phyloP scores from a whole-genome alignment of 345 rosid genomes.

The Mangifera indica region DNA sequence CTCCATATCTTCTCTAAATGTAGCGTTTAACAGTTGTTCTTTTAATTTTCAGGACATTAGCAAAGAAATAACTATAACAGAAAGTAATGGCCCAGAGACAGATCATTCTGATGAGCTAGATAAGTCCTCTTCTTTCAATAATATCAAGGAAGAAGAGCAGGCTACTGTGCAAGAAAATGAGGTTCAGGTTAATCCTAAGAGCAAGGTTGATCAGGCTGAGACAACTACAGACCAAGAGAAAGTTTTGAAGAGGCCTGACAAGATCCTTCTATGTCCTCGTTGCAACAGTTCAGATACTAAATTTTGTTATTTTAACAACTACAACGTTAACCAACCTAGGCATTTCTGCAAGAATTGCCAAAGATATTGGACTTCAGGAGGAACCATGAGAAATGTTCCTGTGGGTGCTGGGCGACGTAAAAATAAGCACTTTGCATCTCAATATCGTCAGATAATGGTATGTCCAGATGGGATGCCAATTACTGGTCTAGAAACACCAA shows the following conservation, averaged over 20 bases:
- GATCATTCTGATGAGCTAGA: constrained; percentile 22
- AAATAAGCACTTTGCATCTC: constrained; percentile 69
- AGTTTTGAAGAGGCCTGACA: constrained; percentile 63
- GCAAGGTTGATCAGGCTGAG: constrained; percentile 35
- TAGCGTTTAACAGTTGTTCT: background rate
- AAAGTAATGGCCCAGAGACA: constrained; percentile 15
- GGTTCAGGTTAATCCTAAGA: constrained; percentile 20
- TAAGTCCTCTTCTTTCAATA: constrained; percentile 15
- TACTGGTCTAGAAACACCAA: constrained; percentile 39
- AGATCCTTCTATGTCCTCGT: constrained; percentile 69
- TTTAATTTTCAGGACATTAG: constrained; percentile 31
- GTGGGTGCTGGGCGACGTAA: constrained; percentile 77
- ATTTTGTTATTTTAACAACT: constrained; percentile 79
- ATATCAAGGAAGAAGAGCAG: constrained; percentile 23
- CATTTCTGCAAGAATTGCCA: constrained; percentile 86
- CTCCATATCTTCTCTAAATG: background rate
- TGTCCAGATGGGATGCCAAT: constrained; percentile 48
- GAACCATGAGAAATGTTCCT: constrained; percentile 77
- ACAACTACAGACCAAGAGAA: constrained; percentile 36
- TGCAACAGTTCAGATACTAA: constrained; percentile 77
- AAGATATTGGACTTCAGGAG: constrained; percentile 88
- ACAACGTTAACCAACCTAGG: constrained; percentile 78
- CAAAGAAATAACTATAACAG: constrained; percentile 27
- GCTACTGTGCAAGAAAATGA: constrained; percentile 21
- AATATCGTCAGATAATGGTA: constrained; percentile 49